Base-by-base conservation (phyloP, 1,139 yeast genomes). In the Pichia sp. region DNA sequence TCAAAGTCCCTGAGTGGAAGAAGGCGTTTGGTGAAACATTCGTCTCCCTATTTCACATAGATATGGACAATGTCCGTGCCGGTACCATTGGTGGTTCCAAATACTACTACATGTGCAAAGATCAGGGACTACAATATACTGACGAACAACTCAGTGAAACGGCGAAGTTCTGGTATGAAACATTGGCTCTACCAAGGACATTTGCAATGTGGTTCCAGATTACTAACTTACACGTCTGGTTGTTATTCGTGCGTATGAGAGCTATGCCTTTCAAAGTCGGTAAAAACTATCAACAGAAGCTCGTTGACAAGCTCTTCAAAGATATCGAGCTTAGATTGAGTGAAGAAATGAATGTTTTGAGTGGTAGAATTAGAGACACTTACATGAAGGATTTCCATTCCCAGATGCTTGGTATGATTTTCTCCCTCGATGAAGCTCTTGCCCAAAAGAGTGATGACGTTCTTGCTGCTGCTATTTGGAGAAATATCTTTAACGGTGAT, bases 151-250 rank as follows among this genome's bases (percentile, higher is more conserved):
- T 80, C 29, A 70, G 79, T 8, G 72, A 69, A 25, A 72, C 79
- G 15, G 88, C 91, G 3, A 60, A 62, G 40, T 82, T 80, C 50
- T 82, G 79, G 64, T 88, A 85, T 54, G 82, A 83, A 40, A 83
- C 91, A 9, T 65, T 91, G 42, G 79, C 74, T 18, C 66, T 93
- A 52, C 96, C 96, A 17, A 70, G 73, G 55, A 80, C 96, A 0
- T 91, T 88, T 55, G 77, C 91, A 19, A 95, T 87, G 60, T 91
- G 96, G 94, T 88, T 81, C 56, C 97, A 88, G 61, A 82, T 91
- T 48, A 83, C 95, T 6, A 70, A 82, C 4, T 68, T 91, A 48
- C 98, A 91, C 59, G 78, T 85, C 45, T 91, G 99, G 99, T 79
- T 91, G 54, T 67, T 91, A 36, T 80, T 82, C 49, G 95, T 85